Evolutionary conservation across 169 alveolate genomes (phyloP).

Genomic region (Babesia caballi): DNA sequence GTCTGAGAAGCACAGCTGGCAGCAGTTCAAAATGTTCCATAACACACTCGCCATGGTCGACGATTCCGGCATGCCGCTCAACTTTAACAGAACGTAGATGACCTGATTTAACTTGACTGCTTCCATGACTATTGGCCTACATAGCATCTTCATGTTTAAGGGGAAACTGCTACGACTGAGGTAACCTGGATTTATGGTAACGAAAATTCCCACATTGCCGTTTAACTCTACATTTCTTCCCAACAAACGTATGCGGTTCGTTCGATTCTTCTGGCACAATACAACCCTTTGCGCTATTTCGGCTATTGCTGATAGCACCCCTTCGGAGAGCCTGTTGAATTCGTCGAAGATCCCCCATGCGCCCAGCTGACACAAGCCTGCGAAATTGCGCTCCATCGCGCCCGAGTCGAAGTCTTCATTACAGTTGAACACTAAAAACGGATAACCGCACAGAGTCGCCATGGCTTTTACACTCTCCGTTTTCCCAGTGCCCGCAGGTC

Average conservation of each 20-base stretch:
- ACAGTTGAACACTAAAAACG: constrained; percentile 96
- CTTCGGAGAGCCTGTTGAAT: constrained; percentile 94
- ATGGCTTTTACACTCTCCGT: constrained; percentile 98
- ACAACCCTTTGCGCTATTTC: constrained; percentile 91
- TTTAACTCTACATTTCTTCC: constrained; percentile 86
- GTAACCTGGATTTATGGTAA: constrained; percentile 99
- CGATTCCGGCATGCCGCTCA: constrained; percentile 94
- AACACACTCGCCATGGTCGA: constrained; percentile 91
- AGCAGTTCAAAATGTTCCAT: constrained; percentile 92
- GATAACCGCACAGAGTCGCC: constrained; percentile 93
- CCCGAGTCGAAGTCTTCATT: constrained; percentile 96
- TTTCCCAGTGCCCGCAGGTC: constrained; percentile 99
- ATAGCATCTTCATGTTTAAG: constrained; percentile 90
- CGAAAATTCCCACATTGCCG: constrained; percentile 93
- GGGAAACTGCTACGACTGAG: constrained; percentile 97
- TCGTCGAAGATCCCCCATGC: constrained; percentile 99
- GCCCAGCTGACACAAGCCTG: constrained; percentile 93
- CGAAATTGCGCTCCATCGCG: constrained; percentile 95
- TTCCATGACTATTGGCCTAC: constrained; percentile 91
- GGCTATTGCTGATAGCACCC: constrained; percentile 95
- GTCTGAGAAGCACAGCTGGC: constrained; percentile 89
- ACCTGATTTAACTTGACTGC: constrained; percentile 87
- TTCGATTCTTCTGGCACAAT: constrained; percentile 81
- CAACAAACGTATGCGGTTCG: constrained; percentile 80
- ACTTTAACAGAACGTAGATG: constrained; percentile 90